phyloP scores from a whole-genome alignment of 2,329 filamentous ascomycete genomes.

The Neobulgaria alba region DNA sequence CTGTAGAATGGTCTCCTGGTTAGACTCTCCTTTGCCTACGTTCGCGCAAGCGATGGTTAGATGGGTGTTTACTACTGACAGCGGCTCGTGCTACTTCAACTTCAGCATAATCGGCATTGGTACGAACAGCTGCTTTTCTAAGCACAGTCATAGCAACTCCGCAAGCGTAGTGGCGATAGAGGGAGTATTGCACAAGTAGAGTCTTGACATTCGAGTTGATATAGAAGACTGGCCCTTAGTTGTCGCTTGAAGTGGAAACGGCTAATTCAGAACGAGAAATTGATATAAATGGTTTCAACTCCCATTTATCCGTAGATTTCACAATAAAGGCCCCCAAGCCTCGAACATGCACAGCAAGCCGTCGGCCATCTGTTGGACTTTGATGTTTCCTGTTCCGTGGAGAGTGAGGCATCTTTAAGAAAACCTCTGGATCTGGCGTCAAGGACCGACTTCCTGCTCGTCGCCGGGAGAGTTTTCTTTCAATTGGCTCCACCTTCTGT shows the following conservation, averaged over 20 bases:
- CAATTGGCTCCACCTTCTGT: conserved; percentile 60
- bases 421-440: conserved; percentile 57
- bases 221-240: conserved; percentile 80
- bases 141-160: conserved; percentile 74
- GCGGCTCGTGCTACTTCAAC: conserved; percentile 28
- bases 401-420: conserved; percentile 41
- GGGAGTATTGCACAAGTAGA: conserved; percentile 77
- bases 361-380: conserved; percentile 60
- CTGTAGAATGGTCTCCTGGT: no score
- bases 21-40: no score
- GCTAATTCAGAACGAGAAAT: conserved; percentile 83
- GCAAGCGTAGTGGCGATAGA: conserved; percentile 86
- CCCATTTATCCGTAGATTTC: conserved; percentile 75
- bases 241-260: conserved; percentile 76
- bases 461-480: conserved; percentile 51
- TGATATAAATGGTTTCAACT: conserved; percentile 76
- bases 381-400: conserved; percentile 42
- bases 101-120: conserved; percentile 38
- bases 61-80: no score
- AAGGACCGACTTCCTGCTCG: conserved; percentile 65
- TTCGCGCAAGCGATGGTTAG: no score
- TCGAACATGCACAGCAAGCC: conserved; percentile 70
- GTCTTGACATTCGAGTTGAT: conserved; percentile 74
- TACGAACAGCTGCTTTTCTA: conserved; percentile 56
- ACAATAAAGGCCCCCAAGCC: conserved; percentile 87